Evolutionary conservation across 768 basidiomycete genomes (phyloP).

Genomic region (Cystofilobasidium bisporidii): DNA sequence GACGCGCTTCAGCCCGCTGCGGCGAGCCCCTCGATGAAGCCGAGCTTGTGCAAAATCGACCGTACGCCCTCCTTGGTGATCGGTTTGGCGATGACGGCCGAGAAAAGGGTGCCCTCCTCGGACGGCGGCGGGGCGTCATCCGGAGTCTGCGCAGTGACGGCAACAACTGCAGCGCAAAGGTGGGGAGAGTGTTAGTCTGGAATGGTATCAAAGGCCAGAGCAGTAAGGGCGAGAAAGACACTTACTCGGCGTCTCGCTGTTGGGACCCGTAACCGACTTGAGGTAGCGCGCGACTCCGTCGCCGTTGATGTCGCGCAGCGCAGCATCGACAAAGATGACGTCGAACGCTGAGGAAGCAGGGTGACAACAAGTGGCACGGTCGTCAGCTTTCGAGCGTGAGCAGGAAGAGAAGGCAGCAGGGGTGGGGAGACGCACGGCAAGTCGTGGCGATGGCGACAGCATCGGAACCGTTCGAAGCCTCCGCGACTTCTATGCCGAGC

Average conservation of each 20-base stretch:
- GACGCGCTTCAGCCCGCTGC: not conserved
- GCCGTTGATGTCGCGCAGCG: constrained; percentile 94
- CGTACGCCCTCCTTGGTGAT: constrained; percentile 78
- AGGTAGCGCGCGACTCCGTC: constrained; percentile 95
- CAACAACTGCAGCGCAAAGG: constrained; percentile 36
- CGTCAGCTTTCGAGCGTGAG: constrained; percentile 29
- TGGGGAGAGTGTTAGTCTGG: not conserved
- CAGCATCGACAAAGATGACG: constrained; percentile 86
- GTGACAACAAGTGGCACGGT: too few species aligned
- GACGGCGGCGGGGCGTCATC: constrained; percentile 6
- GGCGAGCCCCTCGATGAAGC: constrained; percentile 19
- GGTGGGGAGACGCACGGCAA: constrained; percentile 59
- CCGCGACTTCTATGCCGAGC: constrained; percentile 87
- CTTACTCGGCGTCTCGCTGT: constrained; percentile 69
- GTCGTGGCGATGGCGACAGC: constrained; percentile 96
- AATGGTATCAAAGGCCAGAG: not conserved
- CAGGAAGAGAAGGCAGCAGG: constrained; percentile 10
- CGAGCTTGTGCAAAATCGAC: constrained; percentile 38
- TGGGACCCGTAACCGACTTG: constrained; percentile 92
- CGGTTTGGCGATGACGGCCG: constrained; percentile 64
- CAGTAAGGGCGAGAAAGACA: not conserved
- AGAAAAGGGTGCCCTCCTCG: constrained; percentile 38
- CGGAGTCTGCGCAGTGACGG: constrained; percentile 34
- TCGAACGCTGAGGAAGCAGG: constrained; percentile 62
- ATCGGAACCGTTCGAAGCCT: constrained; percentile 92